A percentile compares a stretch with the other conserved stretches of the same genome.
These are phyloP conservation scores for Cynara cardunculus DNA, from an alignment of 129 eudicot genomes.

Conservation along the genomic window DNA sequence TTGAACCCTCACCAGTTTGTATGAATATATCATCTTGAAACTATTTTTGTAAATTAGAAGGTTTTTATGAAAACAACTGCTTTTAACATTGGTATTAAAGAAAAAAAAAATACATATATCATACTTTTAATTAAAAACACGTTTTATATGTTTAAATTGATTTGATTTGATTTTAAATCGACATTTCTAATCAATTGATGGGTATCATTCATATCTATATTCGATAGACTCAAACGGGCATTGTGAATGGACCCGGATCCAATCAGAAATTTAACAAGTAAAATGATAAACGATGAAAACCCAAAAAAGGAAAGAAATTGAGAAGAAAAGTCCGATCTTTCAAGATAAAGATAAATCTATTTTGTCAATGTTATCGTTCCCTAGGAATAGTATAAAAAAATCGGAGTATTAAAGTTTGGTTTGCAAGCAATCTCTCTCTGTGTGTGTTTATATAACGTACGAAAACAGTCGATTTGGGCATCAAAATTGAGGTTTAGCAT, in stretches of 20 bases:
- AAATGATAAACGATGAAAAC: not conserved
- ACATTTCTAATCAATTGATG: not conserved
- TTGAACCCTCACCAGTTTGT: not conserved
- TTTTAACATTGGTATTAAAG: no score
- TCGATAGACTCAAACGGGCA: not conserved
- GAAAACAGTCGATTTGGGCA: not conserved
- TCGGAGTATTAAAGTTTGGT: not conserved
- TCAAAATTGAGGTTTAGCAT: not conserved
- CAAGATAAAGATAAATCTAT: conserved; percentile 17
- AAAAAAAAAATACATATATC: not conserved
- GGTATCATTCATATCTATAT: not conserved
- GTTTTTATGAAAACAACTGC: not conserved
- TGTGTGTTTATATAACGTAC: not conserved
- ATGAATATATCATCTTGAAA: not conserved
- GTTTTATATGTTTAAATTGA: no score
- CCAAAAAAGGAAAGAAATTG: conserved; percentile 9
- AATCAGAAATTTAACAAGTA: not conserved
- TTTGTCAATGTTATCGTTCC: conserved; percentile 12
- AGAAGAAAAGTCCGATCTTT: not conserved
- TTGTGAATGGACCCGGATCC: not conserved
- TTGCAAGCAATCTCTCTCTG: conserved; percentile 25
- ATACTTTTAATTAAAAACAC: no score
- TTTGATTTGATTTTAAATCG: no score
- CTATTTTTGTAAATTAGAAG: not conserved
- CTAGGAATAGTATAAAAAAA: conserved; percentile 24